A percentile compares a stretch with the other conserved stretches of the same genome.
Evolutionary conservation across 805 yeast genomes (phyloP).

Genomic region (Schizosaccharomyces osmophilus): DNA sequence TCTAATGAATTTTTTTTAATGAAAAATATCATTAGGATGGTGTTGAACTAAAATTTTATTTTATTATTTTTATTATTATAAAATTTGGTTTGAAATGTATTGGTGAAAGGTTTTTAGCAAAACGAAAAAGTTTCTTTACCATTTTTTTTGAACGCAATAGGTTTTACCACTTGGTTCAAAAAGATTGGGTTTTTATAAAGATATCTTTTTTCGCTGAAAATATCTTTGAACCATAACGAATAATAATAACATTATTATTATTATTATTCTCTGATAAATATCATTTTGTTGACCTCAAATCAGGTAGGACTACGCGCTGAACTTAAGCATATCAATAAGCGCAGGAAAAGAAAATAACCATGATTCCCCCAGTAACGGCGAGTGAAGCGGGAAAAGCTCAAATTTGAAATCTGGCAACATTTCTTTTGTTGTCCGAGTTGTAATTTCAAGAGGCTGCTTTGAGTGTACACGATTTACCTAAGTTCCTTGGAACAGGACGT

Average conservation of each 20-base stretch:
- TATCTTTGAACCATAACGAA: too few species aligned
- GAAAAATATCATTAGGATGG: neutral
- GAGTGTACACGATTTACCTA: constrained; percentile 15
- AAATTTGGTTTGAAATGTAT: neutral
- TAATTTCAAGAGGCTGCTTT: constrained; percentile 18
- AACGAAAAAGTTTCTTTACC: neutral
- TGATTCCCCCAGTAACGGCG: constrained; percentile 24
- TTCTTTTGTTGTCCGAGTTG: constrained; percentile 15
- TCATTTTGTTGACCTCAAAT: constrained; percentile 18
- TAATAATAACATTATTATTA: too few species aligned
- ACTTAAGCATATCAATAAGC: constrained; percentile 22
- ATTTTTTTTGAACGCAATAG: neutral
- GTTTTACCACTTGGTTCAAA: neutral
- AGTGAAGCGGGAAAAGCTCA: constrained; percentile 20
- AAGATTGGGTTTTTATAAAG: too few species aligned
- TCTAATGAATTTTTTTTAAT: constrained; percentile 8
- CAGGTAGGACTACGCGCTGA: constrained; percentile 16
- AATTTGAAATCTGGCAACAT: constrained; percentile 19
- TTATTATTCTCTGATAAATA: constrained; percentile 6
- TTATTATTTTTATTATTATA: neutral
- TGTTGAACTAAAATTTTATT: neutral
- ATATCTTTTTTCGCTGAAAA: too few species aligned
- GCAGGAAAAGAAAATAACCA: constrained; percentile 24
- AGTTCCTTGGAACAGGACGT: constrained; percentile 20
- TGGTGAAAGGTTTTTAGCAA: neutral